A percentile compares a stretch with the other conserved stretches of the same genome.
phyloP scores from a whole-genome alignment of 2,329 filamentous ascomycete genomes.

The Ophidiomyces ophidiicola region DNA sequence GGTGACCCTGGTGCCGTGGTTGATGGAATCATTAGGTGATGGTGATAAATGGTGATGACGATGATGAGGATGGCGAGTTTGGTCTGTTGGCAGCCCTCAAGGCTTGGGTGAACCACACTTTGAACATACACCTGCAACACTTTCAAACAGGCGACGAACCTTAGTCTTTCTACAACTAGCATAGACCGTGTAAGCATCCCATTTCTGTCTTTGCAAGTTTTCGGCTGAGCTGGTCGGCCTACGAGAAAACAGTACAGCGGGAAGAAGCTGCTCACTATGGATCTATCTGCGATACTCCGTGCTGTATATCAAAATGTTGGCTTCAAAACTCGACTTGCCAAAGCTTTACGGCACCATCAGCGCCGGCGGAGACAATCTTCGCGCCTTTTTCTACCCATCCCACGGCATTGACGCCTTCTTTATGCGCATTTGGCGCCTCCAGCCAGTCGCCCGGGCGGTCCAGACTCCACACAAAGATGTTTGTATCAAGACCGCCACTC shows the following conservation, averaged over 20 bases:
- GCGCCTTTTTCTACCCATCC: conserved; percentile 57
- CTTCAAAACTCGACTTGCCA: conserved; percentile 51
- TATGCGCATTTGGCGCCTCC: conserved; percentile 79
- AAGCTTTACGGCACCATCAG: conserved; percentile 81
- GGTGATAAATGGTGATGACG: no score
- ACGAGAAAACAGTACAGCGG: no score
- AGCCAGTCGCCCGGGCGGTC: conserved; percentile 70
- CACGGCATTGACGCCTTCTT: conserved; percentile 85
- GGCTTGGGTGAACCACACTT: no score
- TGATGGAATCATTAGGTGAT: no score
- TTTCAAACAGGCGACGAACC: no score
- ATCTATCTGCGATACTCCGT: neutral
- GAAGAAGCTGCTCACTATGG: neutral
- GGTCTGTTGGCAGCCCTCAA: no score
- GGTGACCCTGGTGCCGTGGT: no score
- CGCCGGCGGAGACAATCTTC: conserved; percentile 67
- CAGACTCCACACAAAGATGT: conserved; percentile 85
- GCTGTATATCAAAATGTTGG: neutral
- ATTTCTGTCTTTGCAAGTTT: no score
- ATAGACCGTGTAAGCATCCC: no score
- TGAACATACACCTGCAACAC: no score
- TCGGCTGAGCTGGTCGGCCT: no score
- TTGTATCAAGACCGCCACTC: conserved; percentile 79
- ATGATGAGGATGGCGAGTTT: neutral
- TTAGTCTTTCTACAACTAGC: no score